Percentiles rank a stretch among this genome's conserved stretches.
phyloP scores from a whole-genome alignment of 2,329 filamentous ascomycete genomes.

The Rachicladosporium sp. region DNA sequence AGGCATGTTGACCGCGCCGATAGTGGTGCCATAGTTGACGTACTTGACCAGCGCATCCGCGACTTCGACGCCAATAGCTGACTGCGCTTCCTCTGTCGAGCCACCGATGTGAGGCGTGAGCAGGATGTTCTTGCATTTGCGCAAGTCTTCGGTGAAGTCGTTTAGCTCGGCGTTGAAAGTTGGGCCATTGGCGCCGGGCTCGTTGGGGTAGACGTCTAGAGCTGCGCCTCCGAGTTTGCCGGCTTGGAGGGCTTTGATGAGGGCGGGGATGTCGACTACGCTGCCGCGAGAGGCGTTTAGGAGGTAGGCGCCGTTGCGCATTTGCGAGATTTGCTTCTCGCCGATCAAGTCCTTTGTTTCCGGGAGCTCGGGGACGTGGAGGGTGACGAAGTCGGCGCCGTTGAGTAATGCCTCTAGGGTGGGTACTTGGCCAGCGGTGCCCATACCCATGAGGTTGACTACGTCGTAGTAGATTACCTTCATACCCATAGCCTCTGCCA shows the following conservation, averaged over 20 bases:
- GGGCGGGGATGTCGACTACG: constrained; percentile 84
- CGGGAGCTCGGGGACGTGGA: constrained; percentile 84
- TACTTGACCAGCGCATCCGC: constrained; percentile 78
- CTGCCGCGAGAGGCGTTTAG: constrained; percentile 93
- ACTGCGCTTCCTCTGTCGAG: constrained; percentile 93
- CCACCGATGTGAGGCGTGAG: constrained; percentile 94
- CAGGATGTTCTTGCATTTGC: constrained; percentile 79
- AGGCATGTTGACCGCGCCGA: constrained; percentile 93
- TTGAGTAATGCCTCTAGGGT: constrained; percentile 64
- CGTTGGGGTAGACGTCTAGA: constrained; percentile 90
- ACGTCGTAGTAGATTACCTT: constrained; percentile 95
- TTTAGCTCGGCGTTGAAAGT: constrained; percentile 84
- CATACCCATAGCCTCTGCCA: constrained; percentile 98
- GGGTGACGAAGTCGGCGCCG: constrained; percentile 79
- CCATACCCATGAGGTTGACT: constrained; percentile 84
- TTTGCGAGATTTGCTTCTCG: constrained; percentile 63
- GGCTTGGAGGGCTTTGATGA: constrained; percentile 73
- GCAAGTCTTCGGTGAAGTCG: constrained; percentile 72
- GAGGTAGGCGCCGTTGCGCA: constrained; percentile 87
- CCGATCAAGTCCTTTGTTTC: constrained; percentile 92
- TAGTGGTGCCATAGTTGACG: constrained; percentile 85
- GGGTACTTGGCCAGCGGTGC: constrained; percentile 72
- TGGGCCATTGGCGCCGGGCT: constrained; percentile 86
- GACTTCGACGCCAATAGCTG: constrained; percentile 90
- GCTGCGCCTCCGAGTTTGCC: constrained; percentile 88